These are phyloP conservation scores for Rhodotorula sp. DNA, from an alignment of 1,284 basidiomycete species.

Conservation along the genomic window DNA sequence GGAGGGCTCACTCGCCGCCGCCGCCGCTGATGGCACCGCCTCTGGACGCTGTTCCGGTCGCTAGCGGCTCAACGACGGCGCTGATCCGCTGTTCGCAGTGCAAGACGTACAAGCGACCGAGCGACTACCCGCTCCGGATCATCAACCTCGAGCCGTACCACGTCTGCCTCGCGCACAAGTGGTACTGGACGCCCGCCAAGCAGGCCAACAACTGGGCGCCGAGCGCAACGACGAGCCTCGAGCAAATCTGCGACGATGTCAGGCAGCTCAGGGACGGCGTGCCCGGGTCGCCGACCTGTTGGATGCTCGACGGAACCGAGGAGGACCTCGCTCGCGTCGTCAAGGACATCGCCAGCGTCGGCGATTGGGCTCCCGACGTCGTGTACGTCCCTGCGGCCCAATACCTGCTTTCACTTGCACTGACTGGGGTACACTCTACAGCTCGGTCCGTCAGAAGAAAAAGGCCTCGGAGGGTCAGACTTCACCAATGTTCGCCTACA, in stretches of 20 bases:
- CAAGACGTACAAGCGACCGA: conserved; percentile 14
- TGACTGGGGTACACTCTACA: neutral
- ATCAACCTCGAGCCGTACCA: conserved; percentile 34
- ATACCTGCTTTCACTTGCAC: neutral
- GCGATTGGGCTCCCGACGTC: conserved; percentile 8
- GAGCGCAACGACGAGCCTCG: neutral
- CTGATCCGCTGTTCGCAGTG: conserved; percentile 34
- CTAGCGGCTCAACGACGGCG: conserved; percentile 1
- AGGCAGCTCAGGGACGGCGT: neutral
- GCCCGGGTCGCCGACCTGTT: conserved; percentile 10
- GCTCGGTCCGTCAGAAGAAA: neutral
- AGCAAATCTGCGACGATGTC: conserved; percentile 13
- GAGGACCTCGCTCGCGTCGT: conserved; percentile 17
- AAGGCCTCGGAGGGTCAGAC: neutral
- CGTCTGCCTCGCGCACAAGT: conserved; percentile 31
- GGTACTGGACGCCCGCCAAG: conserved; percentile 40
- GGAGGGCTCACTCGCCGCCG: neutral
- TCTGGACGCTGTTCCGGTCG: neutral
- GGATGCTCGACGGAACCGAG: conserved; percentile 18
- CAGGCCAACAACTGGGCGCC: conserved; percentile 27
- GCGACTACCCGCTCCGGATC: conserved; percentile 22
- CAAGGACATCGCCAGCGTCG: conserved; percentile 11
- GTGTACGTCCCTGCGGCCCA: conserved; percentile 6
- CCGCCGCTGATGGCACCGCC: neutral
- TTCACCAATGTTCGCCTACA: conserved; percentile 4